phyloP scores from a whole-genome alignment of 2,329 filamentous ascomycete genomes.

The Pseudogymnoascus sp. region DNA sequence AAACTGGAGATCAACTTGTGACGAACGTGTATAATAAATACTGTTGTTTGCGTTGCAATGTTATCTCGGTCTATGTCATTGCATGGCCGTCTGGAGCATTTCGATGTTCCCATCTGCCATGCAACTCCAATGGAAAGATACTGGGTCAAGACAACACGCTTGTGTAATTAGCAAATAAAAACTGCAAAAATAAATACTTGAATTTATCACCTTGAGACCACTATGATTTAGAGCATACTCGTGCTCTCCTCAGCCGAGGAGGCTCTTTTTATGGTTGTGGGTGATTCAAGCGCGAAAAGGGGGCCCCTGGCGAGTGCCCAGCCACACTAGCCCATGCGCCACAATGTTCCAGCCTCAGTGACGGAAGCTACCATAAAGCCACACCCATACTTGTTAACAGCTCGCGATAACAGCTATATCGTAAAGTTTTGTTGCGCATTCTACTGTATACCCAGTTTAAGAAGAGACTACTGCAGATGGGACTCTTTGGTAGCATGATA shows the following conservation, averaged over 20 bases:
- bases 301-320: background rate
- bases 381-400: background rate
- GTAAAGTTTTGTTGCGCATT: background rate
- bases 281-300: background rate
- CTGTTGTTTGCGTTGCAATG: constrained; percentile 17
- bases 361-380: constrained; percentile 4
- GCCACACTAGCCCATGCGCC: constrained; percentile 1
- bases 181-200: too few relatives aligned
- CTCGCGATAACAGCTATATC: background rate
- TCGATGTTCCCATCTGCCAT: too few relatives aligned
- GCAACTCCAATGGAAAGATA: background rate
- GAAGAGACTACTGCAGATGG: background rate
- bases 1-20: constrained; percentile 35
- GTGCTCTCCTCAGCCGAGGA: too few relatives aligned
- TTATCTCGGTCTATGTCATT: background rate
- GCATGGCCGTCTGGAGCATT: too few relatives aligned
- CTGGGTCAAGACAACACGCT: background rate
- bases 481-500: background rate
- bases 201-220: background rate
- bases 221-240: background rate
- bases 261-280: background rate
- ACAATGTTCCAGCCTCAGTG: constrained; percentile 1
- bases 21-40: constrained; percentile 38
- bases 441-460: background rate
- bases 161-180: background rate